A percentile compares a stretch with the other conserved stretches of the same genome.
Conservation (phyloP, 768 basidiomycete species). For the Collybia sp. region DNA sequence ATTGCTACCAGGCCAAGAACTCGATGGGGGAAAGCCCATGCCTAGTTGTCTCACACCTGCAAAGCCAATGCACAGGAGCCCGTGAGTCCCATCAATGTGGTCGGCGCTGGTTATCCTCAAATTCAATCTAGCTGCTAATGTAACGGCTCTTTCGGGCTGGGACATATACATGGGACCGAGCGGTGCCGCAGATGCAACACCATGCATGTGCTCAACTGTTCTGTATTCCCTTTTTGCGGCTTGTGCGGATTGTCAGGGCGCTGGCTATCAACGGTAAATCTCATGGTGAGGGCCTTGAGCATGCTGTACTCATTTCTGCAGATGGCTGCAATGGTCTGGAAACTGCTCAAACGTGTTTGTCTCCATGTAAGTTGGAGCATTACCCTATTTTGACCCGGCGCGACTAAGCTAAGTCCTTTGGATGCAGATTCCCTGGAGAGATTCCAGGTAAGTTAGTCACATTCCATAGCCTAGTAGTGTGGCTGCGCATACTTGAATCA, state of each 20-base stretch:
- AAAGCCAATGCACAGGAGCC: conserved; percentile 19
- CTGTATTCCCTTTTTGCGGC: conserved; percentile 28
- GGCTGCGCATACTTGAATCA: no score
- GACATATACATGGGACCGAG: conserved; percentile 36
- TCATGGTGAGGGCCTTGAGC: conserved; percentile 2
- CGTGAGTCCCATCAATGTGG: no score
- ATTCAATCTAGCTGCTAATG: conserved; percentile 21
- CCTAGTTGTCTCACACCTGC: conserved; percentile 22
- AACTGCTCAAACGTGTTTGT: background rate
- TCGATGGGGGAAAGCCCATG: conserved; percentile 25
- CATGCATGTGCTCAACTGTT: conserved; percentile 25
- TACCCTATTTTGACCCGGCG: no score
- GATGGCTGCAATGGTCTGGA: background rate
- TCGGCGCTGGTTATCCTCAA: no score
- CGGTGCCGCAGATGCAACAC: conserved; percentile 17
- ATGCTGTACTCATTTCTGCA: background rate
- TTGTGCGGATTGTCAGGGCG: conserved; percentile 25
- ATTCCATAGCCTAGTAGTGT: no score
- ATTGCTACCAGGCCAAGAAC: conserved; percentile 11
- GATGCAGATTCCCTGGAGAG: no score
- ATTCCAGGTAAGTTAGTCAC: no score
- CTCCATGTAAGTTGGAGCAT: no score
- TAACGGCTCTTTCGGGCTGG: conserved; percentile 20
- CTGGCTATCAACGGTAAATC: conserved; percentile 3
- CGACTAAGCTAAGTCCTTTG: no score